phyloP scores from a whole-genome alignment of 805 yeast genomes.

The Yarrowia sp. region DNA sequence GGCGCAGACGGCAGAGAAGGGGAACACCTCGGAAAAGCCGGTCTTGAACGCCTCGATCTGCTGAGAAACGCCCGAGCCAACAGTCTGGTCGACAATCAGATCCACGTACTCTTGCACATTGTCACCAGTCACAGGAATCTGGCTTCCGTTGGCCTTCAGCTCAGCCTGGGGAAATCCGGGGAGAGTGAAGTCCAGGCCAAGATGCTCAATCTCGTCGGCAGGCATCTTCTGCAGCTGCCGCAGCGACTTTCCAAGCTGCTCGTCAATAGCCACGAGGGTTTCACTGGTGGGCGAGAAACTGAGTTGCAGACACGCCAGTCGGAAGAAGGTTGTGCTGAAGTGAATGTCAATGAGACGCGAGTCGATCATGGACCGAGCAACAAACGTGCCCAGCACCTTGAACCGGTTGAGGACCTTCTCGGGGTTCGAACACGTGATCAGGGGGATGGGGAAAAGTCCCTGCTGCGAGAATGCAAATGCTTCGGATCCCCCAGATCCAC shows the following conservation, averaged over 20 bases:
- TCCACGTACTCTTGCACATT: slow-evolving; percentile 61
- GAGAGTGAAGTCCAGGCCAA: slow-evolving; percentile 63
- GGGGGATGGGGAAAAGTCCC: slow-evolving; percentile 77
- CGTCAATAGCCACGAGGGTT: slow-evolving; percentile 54
- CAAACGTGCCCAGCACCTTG: slow-evolving; percentile 70
- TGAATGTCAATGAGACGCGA: slow-evolving; percentile 82
- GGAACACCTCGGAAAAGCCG: slow-evolving; percentile 84
- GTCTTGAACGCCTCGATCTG: slow-evolving; percentile 69
- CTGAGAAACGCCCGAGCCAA: slow-evolving; percentile 59
- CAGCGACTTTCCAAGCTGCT: slow-evolving; percentile 57
- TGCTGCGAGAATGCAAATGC: slow-evolving; percentile 44
- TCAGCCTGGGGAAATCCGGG: slow-evolving; percentile 73
- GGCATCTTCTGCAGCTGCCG: slow-evolving; percentile 48
- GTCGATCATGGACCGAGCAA: slow-evolving; percentile 84
- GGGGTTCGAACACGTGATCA: slow-evolving; percentile 34
- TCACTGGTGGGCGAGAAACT: slow-evolving; percentile 38
- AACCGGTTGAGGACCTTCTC: slow-evolving; percentile 50
- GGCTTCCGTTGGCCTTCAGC: slow-evolving; percentile 56
- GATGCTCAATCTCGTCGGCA: slow-evolving; percentile 44
- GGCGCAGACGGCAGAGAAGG: slow-evolving; percentile 65
- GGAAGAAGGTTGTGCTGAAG: slow-evolving; percentile 70
- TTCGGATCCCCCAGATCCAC: slow-evolving; percentile 30
- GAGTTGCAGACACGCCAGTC: slow-evolving; percentile 40
- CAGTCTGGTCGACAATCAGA: slow-evolving; percentile 54
- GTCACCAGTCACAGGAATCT: slow-evolving; percentile 46